These are phyloP conservation scores for Boletus rex-veris DNA, from an alignment of 768 basidiomycete genomes.

Conservation along the genomic window DNA sequence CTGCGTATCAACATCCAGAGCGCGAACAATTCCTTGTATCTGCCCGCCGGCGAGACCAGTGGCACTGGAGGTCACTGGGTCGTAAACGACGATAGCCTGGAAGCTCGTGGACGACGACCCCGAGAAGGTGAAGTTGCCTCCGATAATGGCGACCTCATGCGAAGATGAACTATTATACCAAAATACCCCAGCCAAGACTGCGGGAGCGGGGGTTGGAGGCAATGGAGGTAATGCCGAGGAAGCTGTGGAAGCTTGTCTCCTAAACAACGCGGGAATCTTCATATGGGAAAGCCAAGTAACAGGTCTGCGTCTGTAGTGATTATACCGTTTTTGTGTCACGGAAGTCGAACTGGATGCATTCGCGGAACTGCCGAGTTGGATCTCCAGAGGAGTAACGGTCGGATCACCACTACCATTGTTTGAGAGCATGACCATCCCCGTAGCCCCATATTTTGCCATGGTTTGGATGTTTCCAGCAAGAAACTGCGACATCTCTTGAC, in stretches of 20 bases:
- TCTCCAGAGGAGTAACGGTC: slow-evolving; percentile 55
- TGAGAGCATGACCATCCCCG: slow-evolving; percentile 74
- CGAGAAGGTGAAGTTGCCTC: slow-evolving; percentile 82
- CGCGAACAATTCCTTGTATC: slow-evolving; percentile 70
- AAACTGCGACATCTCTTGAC: slow-evolving; percentile 47
- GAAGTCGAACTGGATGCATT: slow-evolving; percentile 32
- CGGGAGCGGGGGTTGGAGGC: slow-evolving; percentile 63
- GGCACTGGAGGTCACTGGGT: slow-evolving; percentile 47
- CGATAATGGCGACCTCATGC: slow-evolving; percentile 71
- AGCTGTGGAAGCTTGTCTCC: slow-evolving; percentile 49
- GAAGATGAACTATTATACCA: slow-evolving; percentile 78
- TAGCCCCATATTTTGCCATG: slow-evolving; percentile 64
- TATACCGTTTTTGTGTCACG: slow-evolving; percentile 37
- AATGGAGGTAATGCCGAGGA: slow-evolving; percentile 52
- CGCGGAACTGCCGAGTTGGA: slow-evolving; percentile 46
- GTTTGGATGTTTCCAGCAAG: slow-evolving; percentile 64
- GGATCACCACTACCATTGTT: slow-evolving; percentile 60
- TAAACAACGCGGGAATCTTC: slow-evolving; percentile 39
- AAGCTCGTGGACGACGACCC: slow-evolving; percentile 38
- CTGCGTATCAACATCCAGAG: slow-evolving; percentile 65
- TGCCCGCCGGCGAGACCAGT: slow-evolving; percentile 57
- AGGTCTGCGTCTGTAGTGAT: slow-evolving; percentile 34
- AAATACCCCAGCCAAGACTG: slow-evolving; percentile 82
- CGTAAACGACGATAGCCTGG: slow-evolving; percentile 68
- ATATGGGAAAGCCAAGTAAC: slow-evolving; percentile 50